These are phyloP conservation scores for Fusarium sp. DNA, from an alignment of 2,329 filamentous ascomycete genomes.

Conservation along the genomic window DNA sequence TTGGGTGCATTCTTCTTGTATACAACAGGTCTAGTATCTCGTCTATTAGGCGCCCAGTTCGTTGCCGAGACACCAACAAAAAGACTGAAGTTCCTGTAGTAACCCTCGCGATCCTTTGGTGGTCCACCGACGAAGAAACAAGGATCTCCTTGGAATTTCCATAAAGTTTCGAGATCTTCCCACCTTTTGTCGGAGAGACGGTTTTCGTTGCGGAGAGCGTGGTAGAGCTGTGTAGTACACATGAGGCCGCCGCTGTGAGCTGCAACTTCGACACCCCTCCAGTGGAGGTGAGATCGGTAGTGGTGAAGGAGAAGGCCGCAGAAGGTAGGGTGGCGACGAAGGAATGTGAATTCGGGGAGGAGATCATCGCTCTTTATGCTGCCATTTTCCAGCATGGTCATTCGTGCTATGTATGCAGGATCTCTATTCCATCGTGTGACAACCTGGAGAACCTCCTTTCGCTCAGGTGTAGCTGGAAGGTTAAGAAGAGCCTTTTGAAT, in stretches of 20 bases:
- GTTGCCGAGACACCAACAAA: conserved; percentile 33
- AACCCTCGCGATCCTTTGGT: conserved; percentile 31
- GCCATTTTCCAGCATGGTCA: not conserved
- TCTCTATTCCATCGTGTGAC: conserved; percentile 29
- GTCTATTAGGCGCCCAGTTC: conserved; percentile 35
- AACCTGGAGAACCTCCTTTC: conserved; percentile 7
- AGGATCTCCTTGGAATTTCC: conserved; percentile 30
- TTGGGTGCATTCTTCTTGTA: conserved; percentile 24
- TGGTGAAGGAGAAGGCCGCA: conserved; percentile 40
- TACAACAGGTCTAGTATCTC: conserved; percentile 1
- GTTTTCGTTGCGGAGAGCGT: conserved; percentile 39
- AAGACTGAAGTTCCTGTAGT: conserved; percentile 42
- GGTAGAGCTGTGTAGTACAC: conserved; percentile 37
- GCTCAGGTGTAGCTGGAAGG: conserved; percentile 1
- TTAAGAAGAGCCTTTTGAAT: conserved; percentile 32
- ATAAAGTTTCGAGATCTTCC: conserved; percentile 32
- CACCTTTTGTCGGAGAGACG: conserved; percentile 13
- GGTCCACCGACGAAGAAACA: conserved; percentile 41
- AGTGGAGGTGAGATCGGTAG: conserved; percentile 32
- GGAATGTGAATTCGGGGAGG: conserved; percentile 21
- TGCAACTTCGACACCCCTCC: conserved; percentile 18
- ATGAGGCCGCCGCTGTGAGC: conserved; percentile 33
- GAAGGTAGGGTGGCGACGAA: conserved; percentile 38
- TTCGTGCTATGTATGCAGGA: conserved; percentile 14
- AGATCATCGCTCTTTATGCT: not conserved